Base-by-base conservation (phyloP, 2,329 filamentous ascomycete genomes). In the Periconia sp. region DNA sequence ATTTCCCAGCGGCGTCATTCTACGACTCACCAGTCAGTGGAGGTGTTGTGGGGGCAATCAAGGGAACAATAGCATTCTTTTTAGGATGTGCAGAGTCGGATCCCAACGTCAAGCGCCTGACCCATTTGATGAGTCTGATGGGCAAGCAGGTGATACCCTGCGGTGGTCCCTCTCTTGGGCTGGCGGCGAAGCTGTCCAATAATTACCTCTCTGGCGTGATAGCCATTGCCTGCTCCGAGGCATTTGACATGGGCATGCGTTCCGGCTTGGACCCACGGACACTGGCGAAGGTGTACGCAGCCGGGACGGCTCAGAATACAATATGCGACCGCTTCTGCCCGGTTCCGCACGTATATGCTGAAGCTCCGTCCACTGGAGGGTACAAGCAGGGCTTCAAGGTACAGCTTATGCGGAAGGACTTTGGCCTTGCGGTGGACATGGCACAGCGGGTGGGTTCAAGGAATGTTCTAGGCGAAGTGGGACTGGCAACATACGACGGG, bases 171-270 rank as follows among this genome's bases (percentile, higher is more conserved):
- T 77, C 76, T 0, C 70, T 83, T 0, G 81, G 82, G 0, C 73
- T 85, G 3, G 76, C 79, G 0, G 80, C 81, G 0, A 85, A 84
- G 62, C 65, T 84, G 5, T 81, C 75, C 40, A 85, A 85, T 57
- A 85, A 85, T 54, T 85, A 85, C 59, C 73, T 78, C 35, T 81
- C 77, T 0, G 80, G 79, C 1, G 67, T 83, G 16, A 83, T 84
- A 43, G 77, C 80, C 5, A 81, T 85, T 39, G 81, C 80, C 0
- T 75, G 72, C 30, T 73, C 78, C 0, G 82, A 85, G 59, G 79
- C 80, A 1, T 78, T 84, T 70, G 77, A 83, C 45, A 80, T 85
- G 61, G 81, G 80, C 1, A 84, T 85, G 70, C 66, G 73, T 1
- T 74, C 77, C 5, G 81, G 82, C 0, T 68, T 85, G 40, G 78